Percentiles rank a stretch among this genome's conserved stretches.
These are phyloP conservation scores for Suillus subluteus DNA, from an alignment of 768 basidiomycete species.

Conservation along the genomic window DNA sequence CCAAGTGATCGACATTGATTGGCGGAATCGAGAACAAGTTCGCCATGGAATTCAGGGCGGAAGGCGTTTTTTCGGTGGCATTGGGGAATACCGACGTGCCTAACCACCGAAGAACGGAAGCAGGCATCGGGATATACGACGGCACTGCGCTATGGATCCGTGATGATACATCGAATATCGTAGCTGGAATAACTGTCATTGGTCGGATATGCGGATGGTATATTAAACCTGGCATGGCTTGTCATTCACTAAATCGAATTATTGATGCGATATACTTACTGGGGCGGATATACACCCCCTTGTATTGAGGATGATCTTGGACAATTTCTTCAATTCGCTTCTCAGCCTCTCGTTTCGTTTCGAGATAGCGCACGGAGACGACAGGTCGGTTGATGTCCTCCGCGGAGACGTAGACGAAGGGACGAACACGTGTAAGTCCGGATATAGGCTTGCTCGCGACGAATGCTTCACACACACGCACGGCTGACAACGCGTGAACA, in stretches of 20 bases:
- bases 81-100: constrained; percentile 33
- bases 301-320: constrained; percentile 45
- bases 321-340: constrained; percentile 61
- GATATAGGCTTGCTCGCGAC: constrained; percentile 47
- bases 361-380: constrained; percentile 84
- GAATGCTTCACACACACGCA: constrained; percentile 80
- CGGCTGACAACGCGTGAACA: constrained; percentile 44
- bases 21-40: constrained; percentile 85
- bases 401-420: constrained; percentile 96
- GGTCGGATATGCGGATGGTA: constrained; percentile 96
- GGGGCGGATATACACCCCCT: constrained; percentile 85
- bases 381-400: constrained; percentile 85
- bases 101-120: constrained; percentile 59
- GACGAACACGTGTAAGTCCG: constrained; percentile 41
- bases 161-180: constrained; percentile 80
- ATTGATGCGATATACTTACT: constrained; percentile 56
- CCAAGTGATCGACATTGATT: constrained; percentile 95
- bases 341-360: constrained; percentile 95
- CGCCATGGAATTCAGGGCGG: constrained; percentile 67
- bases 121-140: constrained; percentile 61
- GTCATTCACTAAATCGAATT: neutral
- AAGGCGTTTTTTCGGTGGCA: constrained; percentile 37
- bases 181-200: constrained; percentile 83
- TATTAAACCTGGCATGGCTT: constrained; percentile 69
- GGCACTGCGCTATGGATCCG: constrained; percentile 67